Evolutionary conservation across 2,329 filamentous ascomycete species (phyloP).

Genomic region (Pseudogymnoascus sp.): DNA sequence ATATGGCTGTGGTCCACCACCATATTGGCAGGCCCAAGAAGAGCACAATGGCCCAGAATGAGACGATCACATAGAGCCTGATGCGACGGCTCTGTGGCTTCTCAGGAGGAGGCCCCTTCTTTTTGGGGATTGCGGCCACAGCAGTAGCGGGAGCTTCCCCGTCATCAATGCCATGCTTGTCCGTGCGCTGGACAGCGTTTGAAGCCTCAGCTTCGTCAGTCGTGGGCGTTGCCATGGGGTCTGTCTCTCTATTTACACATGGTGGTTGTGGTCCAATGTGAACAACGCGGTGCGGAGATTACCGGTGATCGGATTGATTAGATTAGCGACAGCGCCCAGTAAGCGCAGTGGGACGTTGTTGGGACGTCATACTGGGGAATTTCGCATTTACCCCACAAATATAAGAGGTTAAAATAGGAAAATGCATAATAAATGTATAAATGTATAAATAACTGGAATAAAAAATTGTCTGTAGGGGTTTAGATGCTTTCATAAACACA

Average conservation of each 20-base stretch:
- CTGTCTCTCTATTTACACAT: constrained; percentile 16
- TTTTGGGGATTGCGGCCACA: constrained; percentile 20
- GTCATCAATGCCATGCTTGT: neutral
- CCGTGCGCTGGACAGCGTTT: constrained; percentile 6
- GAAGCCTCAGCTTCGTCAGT: constrained; percentile 9
- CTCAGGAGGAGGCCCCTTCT: constrained; percentile 61
- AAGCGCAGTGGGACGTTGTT: neutral
- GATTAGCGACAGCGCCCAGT: neutral
- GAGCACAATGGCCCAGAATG: constrained; percentile 85
- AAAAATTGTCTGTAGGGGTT: neutral
- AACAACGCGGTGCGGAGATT: neutral
- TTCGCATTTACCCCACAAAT: neutral
- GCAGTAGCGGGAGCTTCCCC: constrained; percentile 19
- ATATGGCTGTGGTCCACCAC: constrained; percentile 91
- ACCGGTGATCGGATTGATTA: neutral
- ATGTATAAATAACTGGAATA: neutral
- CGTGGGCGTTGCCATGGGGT: neutral
- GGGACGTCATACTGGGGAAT: neutral
- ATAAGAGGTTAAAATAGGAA: neutral
- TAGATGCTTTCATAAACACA: neutral
- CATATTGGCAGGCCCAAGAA: constrained; percentile 85
- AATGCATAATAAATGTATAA: neutral
- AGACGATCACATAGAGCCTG: constrained; percentile 68
- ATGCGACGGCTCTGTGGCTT: constrained; percentile 59
- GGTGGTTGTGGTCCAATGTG: neutral